Base-by-base conservation (phyloP, 495 filamentous ascomycete species). In the Chlorociboria aeruginascens region DNA sequence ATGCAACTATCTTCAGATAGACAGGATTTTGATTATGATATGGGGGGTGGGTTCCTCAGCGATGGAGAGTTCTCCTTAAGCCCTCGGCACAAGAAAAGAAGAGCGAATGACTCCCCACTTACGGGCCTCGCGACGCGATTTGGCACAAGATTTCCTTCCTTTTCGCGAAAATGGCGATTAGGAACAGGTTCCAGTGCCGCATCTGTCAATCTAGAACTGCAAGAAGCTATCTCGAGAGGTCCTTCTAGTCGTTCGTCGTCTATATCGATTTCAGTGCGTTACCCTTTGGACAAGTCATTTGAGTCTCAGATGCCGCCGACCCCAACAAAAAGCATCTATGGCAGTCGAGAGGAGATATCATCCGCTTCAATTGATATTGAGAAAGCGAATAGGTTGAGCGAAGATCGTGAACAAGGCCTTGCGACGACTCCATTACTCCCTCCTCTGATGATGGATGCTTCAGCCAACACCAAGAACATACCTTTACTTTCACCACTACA, bases 371-470 rank as follows among this genome's bases (percentile, higher is more conserved):
- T 84, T 38, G 74, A 87, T 37, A 72, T 78, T 39, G 68, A 73
- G 33, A 74, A 73, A 35, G 73, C 74, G 2, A 77, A 78, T 45
- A 28, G 42, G 9, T n/a, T 17, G 30, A 66, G 70, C 37, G 50
- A 62, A 16, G 78, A 85, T 31, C 76, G 74, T 10, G 74, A 83
- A 17, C 71, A 76, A 36, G 69, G 68, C 11, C 71, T 81, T 50
- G 81, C 85, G 0, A 82, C 81, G 4, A 94, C 89, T 3, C 89
- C 89, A 6, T 69, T 95, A 9, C 71, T 95, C 0, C 87, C 88
- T 2, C 88, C 89, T 0, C 68, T 93, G 40, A 72, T 89, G 66
- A 78, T 77, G 34, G 76, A 81, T 46, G 51, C 66, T 57, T 52
- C 60, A 61, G 49, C 57, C 50, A 34, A 66, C 64, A 50, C 55